Base-by-base conservation (phyloP, 2,329 filamentous ascomycete species). In the Colletotrichum sp. region DNA sequence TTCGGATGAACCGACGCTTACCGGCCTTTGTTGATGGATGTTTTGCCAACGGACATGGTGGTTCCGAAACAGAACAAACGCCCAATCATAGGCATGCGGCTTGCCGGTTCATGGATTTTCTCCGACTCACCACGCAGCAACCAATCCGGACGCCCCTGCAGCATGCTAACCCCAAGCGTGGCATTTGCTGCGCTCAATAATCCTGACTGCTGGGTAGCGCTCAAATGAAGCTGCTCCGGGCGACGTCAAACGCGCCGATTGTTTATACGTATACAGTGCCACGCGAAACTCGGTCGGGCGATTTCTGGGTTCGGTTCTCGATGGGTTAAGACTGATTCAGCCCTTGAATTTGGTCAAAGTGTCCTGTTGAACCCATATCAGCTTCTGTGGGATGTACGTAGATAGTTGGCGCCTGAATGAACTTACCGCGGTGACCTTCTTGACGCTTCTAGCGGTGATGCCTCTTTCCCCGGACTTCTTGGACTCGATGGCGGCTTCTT, bases 401-500 rank as follows among this genome's bases (percentile, higher is more conserved):
- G 24, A 32, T 26, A 2, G 21, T 14, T 43, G n/a, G 39, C 43
- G 68, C 39, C 72, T 69, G 67, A 55, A 48, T 57, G 57, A 74
- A 85, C 91, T 76, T 86, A 95, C 94, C 83, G 93, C 92, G 4
- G 95, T 94, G 63, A 95, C 95, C 83, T 94, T 96, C 83, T 92
- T 92, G 65, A 98, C 91, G 77, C 93, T 94, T 81, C 92, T 92
- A 4, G 94, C 93, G n/a, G 93, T 94, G 73, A 98, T 88, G 6
- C 91, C 91, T 79, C 92, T 91, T 82, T 97, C 95, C 26, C 94
- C 94, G 14, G 91, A 88, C 82, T 93, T 92, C 81, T 95, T 95
- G 66, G 94, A 92, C 80, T 93, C 91, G 77, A 96, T 96, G 3
- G 91, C 90, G 1, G 95, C 94, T 85, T 97, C 95, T 79, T 94